These are phyloP conservation scores for Serendipita indica DNA, from an alignment of 768 basidiomycete genomes.

Conservation along the genomic window DNA sequence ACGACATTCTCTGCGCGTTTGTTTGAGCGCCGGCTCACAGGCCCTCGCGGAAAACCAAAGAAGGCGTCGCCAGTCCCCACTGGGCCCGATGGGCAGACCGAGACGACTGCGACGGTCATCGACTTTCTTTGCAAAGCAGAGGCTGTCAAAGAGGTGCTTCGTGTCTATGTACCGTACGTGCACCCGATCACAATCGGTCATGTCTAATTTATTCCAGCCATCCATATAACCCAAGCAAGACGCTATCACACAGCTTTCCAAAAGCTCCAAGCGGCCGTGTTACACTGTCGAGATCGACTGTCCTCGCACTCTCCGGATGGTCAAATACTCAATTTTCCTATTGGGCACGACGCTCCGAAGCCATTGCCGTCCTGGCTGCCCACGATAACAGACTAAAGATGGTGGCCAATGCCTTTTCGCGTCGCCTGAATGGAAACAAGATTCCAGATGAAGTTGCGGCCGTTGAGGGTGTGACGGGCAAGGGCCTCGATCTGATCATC, in stretches of 20 bases:
- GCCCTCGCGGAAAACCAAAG: constrained; percentile 24
- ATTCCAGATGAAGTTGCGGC: constrained; percentile 22
- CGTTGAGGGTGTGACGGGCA: constrained; percentile 31
- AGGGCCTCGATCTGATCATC: constrained; percentile 34
- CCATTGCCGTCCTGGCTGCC: constrained; percentile 1
- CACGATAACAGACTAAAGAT: constrained; percentile 9
- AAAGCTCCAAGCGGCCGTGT: constrained; percentile 30
- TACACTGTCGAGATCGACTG: constrained; percentile 33
- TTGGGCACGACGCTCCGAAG: constrained; percentile 36
- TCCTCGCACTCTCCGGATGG: constrained; percentile 36
- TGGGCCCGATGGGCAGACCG: constrained; percentile 11
- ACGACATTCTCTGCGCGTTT: constrained; percentile 33
- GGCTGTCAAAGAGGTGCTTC: constrained; percentile 35
- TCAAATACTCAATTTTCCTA: constrained; percentile 41
- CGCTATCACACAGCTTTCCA: constrained; percentile 28
- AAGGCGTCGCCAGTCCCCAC: constrained; percentile 11
- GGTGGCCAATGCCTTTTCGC: neutral
- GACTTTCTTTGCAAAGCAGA: constrained; percentile 41
- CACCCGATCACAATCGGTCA: constrained; percentile 7
- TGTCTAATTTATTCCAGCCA: constrained; percentile 23
- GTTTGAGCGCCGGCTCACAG: constrained; percentile 33
- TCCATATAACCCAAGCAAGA: constrained; percentile 39
- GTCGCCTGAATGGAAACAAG: constrained; percentile 3
- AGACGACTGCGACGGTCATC: constrained; percentile 22
- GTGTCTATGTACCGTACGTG: constrained; percentile 36